Conservation (phyloP, 2,329 filamentous ascomycete genomes). For the Lachnellula arida region DNA sequence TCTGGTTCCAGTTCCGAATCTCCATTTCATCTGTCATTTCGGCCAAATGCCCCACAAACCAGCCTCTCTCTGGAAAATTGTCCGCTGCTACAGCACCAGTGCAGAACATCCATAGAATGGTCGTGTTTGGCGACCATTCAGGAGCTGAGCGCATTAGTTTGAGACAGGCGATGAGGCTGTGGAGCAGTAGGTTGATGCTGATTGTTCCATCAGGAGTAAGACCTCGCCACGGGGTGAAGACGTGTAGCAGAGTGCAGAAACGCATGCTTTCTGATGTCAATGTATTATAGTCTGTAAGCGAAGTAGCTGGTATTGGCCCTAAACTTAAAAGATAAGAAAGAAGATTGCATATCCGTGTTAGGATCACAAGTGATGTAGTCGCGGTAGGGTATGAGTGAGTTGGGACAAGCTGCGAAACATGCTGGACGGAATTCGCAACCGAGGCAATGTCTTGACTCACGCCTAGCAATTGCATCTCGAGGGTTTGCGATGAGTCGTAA, state of each 20-base stretch:
- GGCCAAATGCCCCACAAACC: conserved; percentile 12
- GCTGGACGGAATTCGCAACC: conserved; percentile 9
- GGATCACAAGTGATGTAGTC: conserved; percentile 6
- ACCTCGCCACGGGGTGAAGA: conserved; percentile 12
- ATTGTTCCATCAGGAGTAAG: conserved; percentile 10
- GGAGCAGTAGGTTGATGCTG: conserved; percentile 9
- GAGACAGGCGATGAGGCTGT: conserved; percentile 8
- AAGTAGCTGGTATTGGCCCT: not conserved
- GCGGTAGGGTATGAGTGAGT: conserved; percentile 10
- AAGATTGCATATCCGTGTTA: conserved; percentile 12
- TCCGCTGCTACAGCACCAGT: conserved; percentile 9
- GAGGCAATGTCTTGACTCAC: not conserved
- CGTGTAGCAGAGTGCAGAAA: conserved; percentile 9
- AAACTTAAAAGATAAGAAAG: conserved; percentile 13
- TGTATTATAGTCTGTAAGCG: not conserved
- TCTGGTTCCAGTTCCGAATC: conserved; percentile 5
- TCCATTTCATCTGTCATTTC: conserved; percentile 9
- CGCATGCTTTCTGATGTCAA: conserved; percentile 7
- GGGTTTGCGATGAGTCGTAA: not conserved
- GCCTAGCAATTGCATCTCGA: not conserved
- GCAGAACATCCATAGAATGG: conserved; percentile 10
- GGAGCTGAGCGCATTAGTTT: not conserved
- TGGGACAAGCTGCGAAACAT: conserved; percentile 12
- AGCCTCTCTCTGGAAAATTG: conserved; percentile 7
- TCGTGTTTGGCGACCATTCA: not conserved